Evolutionary conservation across 2,329 filamentous ascomycete genomes (phyloP).

Genomic region (Paracamarosporium sp.): DNA sequence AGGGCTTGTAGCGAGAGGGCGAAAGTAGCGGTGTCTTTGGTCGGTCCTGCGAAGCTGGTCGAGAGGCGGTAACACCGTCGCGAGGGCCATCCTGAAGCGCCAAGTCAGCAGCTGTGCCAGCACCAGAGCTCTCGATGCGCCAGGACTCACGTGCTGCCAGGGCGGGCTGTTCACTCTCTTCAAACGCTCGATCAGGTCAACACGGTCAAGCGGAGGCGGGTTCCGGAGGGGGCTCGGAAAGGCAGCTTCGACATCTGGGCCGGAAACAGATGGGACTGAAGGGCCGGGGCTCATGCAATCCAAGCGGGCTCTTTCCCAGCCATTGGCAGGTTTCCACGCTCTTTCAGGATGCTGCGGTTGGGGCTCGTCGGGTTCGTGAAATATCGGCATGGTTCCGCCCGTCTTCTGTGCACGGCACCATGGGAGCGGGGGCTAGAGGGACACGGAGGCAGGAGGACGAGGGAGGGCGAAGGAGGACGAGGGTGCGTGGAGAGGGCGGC

Average conservation of each 20-base stretch:
- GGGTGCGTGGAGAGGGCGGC: constrained; percentile 14
- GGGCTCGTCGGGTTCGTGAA: constrained; percentile 44
- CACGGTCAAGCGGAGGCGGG: constrained; percentile 62
- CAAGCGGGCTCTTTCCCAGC: constrained; percentile 13
- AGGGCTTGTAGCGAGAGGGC: constrained; percentile 43
- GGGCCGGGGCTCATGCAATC: constrained; percentile 14
- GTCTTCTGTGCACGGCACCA: constrained; percentile 27
- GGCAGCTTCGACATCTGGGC: constrained; percentile 17
- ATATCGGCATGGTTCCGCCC: constrained; percentile 45
- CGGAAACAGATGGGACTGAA: constrained; percentile 5
- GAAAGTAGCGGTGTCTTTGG: constrained; percentile 43
- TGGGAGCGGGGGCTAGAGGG: constrained; percentile 28
- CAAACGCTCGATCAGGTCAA: constrained; percentile 81
- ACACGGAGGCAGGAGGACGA: neutral
- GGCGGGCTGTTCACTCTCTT: constrained; percentile 80
- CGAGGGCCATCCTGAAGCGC: constrained; percentile 22
- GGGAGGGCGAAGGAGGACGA: neutral
- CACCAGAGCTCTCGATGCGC: neutral
- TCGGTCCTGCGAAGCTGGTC: constrained; percentile 33
- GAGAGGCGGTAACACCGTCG: constrained; percentile 18
- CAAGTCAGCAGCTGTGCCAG: constrained; percentile 20
- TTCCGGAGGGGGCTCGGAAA: constrained; percentile 29
- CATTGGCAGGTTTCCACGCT: constrained; percentile 19
- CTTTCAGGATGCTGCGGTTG: constrained; percentile 29
- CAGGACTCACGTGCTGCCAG: constrained; percentile 67